Percentiles rank a stretch among this genome's conserved stretches.
Conservation (phyloP, 1,139 yeast genomes). For the Blastobotrys indianensis region DNA sequence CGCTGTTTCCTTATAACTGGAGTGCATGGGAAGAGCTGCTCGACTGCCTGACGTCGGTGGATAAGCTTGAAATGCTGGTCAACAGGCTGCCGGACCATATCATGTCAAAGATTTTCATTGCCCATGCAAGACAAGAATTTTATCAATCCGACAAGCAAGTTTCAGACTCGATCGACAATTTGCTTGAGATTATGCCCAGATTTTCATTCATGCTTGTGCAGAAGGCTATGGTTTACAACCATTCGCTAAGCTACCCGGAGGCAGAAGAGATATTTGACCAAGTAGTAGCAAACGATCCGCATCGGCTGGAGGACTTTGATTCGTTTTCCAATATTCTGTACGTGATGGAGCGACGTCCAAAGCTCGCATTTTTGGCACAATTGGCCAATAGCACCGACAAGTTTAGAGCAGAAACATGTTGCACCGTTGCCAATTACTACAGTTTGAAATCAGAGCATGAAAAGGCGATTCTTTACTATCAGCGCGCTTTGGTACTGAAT, state of each 20-base stretch:
- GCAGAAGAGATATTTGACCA: constrained; percentile 79
- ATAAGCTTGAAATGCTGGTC: constrained; percentile 37
- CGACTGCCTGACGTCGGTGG: constrained; percentile 56
- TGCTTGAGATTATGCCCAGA: constrained; percentile 57
- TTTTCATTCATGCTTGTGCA: constrained; percentile 74
- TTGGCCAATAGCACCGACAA: constrained; percentile 76
- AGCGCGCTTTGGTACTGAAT: constrained; percentile 78
- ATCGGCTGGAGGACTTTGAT: constrained; percentile 84
- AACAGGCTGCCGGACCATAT: constrained; percentile 27
- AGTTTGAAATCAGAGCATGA: constrained; percentile 91
- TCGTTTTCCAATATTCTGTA: constrained; percentile 87
- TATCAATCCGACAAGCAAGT: constrained; percentile 51
- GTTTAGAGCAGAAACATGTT: constrained; percentile 91
- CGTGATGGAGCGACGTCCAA: constrained; percentile 85
- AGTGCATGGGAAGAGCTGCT: constrained; percentile 85
- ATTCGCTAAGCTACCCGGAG: constrained; percentile 69
- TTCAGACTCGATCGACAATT: constrained; percentile 19
- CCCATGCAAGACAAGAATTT: constrained; percentile 72
- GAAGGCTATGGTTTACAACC: constrained; percentile 73
- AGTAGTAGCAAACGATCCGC: constrained; percentile 70
- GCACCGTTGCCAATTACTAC: constrained; percentile 89
- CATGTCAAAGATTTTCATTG: constrained; percentile 57
- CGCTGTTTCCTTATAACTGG: constrained; percentile 81
- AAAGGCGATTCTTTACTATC: constrained; percentile 87
- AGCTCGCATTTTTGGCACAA: constrained; percentile 82